Evolutionary conservation across 192 early-diverging fungal species (phyloP), one percentile per base, ranked within the genome.

Genomic region (Paraglomus brasilianum): DNA sequence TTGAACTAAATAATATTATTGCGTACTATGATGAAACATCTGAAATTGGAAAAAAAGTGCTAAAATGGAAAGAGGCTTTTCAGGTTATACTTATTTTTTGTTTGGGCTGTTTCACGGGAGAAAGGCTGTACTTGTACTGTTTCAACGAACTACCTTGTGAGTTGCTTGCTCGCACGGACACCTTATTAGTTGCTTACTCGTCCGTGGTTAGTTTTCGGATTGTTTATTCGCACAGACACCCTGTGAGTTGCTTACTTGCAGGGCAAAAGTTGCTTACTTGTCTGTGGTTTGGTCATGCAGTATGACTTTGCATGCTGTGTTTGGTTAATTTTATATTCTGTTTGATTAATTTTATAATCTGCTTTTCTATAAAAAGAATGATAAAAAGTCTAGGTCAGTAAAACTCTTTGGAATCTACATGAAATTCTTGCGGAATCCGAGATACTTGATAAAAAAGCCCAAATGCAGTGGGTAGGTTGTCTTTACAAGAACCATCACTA

Each of bases 331-430:
- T 62, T 62, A 62, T 44, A 62, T 62, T 40, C 60, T 45, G 46
- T 40, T 62, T 62, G 60, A 62, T 62, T 45, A 62, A 62, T 45
- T 62, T 62, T 45, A 45, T 62, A 62, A 62, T 45, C 46, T 44
- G 9, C 39, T 13, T 45, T 62, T 62, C 60, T 62, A 24, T 46
- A 45, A 62, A 45, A 62, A 62, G 36, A 40, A 7, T 21, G 60
- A 62, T 62, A 62, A 62, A 62, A 62, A 62, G 17, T 62, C 60
- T 10, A 44, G 42, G 46, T 40, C 42, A n/a, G 60, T 62, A 62
- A 62, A 62, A 45, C 60, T 62, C 46, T 62, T 62, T 44, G 22
- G 14, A 62, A 62, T 45, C 42, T 45, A 44, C 42, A 62, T 45
- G 60, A 45, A 45, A 62, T 62, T 62, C 19, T 62, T 62, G 46